Evolutionary conservation across 1,284 basidiomycete genomes (phyloP).

Genomic region (Xerocomus alliaceus): DNA sequence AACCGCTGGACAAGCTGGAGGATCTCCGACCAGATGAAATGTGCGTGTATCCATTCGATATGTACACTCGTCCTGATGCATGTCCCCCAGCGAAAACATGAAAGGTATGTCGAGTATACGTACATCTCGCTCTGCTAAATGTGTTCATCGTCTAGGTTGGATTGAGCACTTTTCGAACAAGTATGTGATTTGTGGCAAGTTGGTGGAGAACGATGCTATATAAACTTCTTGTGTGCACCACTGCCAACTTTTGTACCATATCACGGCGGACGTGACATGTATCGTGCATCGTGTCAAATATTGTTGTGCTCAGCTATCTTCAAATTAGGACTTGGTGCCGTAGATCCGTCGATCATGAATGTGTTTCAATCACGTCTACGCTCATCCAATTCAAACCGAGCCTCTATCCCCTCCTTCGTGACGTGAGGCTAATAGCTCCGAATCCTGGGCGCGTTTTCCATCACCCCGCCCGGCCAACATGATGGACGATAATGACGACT

Average conservation of each 20-base stretch:
- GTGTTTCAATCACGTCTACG: no score
- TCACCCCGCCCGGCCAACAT: neutral
- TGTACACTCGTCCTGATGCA: conserved; percentile 8
- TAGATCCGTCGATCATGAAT: no score
- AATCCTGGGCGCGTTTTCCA: neutral
- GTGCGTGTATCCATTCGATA: conserved; percentile 54
- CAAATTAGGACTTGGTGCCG: no score
- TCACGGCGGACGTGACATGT: conserved; percentile 13
- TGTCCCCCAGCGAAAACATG: conserved; percentile 80
- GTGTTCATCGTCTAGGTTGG: conserved; percentile 65
- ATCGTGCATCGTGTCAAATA: conserved; percentile 26
- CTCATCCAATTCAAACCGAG: no score
- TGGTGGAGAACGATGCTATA: conserved; percentile 74
- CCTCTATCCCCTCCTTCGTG: no score
- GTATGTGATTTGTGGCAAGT: conserved; percentile 84
- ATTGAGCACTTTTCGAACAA: conserved; percentile 89
- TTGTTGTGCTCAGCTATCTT: neutral
- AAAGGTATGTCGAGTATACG: conserved; percentile 54
- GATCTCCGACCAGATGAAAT: conserved; percentile 84
- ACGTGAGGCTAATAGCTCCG: neutral
- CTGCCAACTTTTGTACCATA: neutral
- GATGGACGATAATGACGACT: conserved; percentile 41
- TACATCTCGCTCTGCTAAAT: neutral
- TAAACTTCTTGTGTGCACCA: conserved; percentile 22
- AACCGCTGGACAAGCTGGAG: conserved; percentile 83